These are phyloP conservation scores for Eucalyptus paniculata DNA, from an alignment of 345 rosid species.

Conservation along the genomic window DNA sequence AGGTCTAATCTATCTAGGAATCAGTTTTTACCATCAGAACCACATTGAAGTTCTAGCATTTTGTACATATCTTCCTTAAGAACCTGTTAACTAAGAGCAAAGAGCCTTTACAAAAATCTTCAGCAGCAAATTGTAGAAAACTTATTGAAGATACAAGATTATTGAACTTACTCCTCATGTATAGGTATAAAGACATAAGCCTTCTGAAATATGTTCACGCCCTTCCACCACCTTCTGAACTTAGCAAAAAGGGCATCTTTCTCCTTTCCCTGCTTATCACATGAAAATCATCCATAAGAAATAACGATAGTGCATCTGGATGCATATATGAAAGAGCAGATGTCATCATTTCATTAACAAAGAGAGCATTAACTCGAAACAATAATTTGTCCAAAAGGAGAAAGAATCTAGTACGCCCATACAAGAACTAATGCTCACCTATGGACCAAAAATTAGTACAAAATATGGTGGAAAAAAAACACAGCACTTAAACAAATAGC, in stretches of 20 bases:
- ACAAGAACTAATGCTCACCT: not conserved
- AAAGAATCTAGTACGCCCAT: not conserved
- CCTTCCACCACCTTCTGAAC: slow-evolving; percentile 99
- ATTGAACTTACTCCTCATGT: slow-evolving; percentile 68
- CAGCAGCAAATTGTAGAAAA: not conserved
- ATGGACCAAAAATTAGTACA: not conserved
- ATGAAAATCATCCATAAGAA: not conserved
- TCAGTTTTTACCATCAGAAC: not conserved
- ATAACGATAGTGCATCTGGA: not conserved
- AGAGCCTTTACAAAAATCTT: not conserved
- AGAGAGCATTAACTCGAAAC: not conserved
- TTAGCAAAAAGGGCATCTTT: slow-evolving; percentile 49
- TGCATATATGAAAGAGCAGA: not conserved
- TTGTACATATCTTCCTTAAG: not conserved
- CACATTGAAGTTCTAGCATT: not conserved
- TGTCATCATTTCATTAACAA: not conserved
- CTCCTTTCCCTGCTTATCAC: slow-evolving; percentile 28
- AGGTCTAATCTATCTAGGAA: not conserved
- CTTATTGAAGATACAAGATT: not conserved
- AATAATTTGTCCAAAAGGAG: not conserved
- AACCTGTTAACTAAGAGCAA: not conserved
- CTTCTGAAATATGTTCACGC: slow-evolving; percentile 71
- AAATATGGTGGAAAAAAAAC: not conserved
- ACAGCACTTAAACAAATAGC: not conserved
- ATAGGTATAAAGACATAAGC: slow-evolving; percentile 85